Evolutionary conservation across 495 filamentous ascomycete genomes (phyloP), one percentile per base, ranked within the genome.

Genomic region (Diplogelasinospora grovesii): DNA sequence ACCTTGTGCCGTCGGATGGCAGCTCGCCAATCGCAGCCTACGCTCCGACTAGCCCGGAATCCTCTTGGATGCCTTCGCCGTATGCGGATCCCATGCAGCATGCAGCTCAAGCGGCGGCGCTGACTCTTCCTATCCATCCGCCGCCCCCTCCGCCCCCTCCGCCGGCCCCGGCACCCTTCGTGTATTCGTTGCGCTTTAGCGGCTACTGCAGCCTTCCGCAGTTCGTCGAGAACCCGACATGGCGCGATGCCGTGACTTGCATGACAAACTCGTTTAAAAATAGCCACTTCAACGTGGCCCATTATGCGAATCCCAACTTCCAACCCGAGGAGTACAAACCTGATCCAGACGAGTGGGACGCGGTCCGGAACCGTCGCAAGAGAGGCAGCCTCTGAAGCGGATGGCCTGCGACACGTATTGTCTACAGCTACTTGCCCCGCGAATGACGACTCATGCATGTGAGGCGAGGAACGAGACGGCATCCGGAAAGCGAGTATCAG

Each of bases 221-320:
- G 44, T 56, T 65, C 13, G 49, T 58, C 10, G 58, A 62, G n/a
- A 60, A 62, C 42, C 58, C 47, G 26, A 55, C 46, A 19, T 57
- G 61, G 42, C 55, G 58, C 25, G 65, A 81, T 58, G 59, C 74
- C 51, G n/a, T n/a, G n/a, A 24, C 64, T 8, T 70, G 69, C 44
- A 69, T 72, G 47, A 78, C 76, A 41, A 67, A 69, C 28, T 69
- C 69, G 5, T 74, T 75, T 45, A 68, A 69, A 43, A 76, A 75
- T 45, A 82, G 76, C 18, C 82, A 86, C 18, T 89, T 85, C 62
- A 89, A 89, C 50, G 78, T 79, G 34, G 84, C 84, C 2, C 86
- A 93, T 62, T 90, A 83, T 61, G 81, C 83, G 47, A 90, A 89
- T 52, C 71, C 80, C 39, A 82, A 90, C 50, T 93, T 93, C 49